Base-by-base conservation (phyloP, 1,139 yeast species). In the Saccharomyces hybrid region DNA sequence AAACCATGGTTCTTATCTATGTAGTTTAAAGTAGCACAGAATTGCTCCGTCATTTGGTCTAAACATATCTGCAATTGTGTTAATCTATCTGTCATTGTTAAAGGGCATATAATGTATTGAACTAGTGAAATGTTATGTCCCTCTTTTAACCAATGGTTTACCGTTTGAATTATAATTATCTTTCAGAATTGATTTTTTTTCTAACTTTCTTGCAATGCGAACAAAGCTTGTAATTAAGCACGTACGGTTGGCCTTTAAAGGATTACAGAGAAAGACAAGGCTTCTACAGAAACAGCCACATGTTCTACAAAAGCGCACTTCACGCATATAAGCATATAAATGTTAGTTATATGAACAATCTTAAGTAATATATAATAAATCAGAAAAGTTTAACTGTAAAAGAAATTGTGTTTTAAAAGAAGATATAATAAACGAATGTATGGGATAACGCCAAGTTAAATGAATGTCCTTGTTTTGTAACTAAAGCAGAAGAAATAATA, bases 61-160 rank as follows among this genome's bases (percentile, higher is more conserved):
- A 93, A 75, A 63, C 98, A 90, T 49, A 88, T 80, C 67, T 93
- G 99, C 38, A 93, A 79, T 69, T 93, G 99, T 1, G 98, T 90
- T 44, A 93, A 76, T 64, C 98, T 76, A 71, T 93, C 99, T 0
- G 96, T 77, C 71, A 68, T 68, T 14, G 25, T 23, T 38, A 38
- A 38, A 11, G n/a, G 7, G 25, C 44, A 38, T 38, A 13, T 38
- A 13, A 11, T 38, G 25, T 11, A 16, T 6, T 11, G 13, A 20
- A 2, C n/a, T 5, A 3, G 44, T 4, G 44, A 38, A 38, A 9
- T 2, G n/a, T 38, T 38, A 8, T 38, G 13, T 16, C 4, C 26
- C 11, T 8, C 5, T 34, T 14, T 8, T 38, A 5, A 4, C 26
- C 13, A 9, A 9, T 38, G 44, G 5, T 20, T 16, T 20, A 11